These are phyloP conservation scores for Schrenkiella parvula DNA, from an alignment of 345 rosid genomes.

Conservation along the genomic window DNA sequence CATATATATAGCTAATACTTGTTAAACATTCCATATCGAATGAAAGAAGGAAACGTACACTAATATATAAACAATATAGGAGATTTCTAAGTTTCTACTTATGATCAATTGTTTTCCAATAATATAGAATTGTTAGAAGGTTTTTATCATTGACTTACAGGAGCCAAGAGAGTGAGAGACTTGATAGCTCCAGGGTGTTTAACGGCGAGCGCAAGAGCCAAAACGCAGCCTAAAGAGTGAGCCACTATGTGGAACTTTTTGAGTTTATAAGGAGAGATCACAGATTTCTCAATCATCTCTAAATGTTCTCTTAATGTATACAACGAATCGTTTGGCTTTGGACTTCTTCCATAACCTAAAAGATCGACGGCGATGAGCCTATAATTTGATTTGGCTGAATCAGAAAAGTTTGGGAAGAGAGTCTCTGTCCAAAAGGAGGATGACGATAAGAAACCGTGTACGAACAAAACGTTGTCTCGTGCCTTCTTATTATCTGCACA, in stretches of 20 bases:
- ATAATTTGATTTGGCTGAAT: constrained; percentile 51
- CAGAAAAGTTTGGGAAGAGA: constrained; percentile 81
- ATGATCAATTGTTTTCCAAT: neutral
- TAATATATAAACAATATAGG: no score
- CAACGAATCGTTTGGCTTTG: constrained; percentile 88
- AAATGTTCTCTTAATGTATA: constrained; percentile 85
- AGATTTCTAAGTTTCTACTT: neutral
- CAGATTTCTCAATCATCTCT: constrained; percentile 84
- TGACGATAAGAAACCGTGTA: constrained; percentile 96
- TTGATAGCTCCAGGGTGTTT: constrained; percentile 69
- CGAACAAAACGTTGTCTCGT: constrained; percentile 71
- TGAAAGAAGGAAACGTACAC: neutral
- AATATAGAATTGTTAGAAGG: neutral
- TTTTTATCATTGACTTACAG: constrained; percentile 45
- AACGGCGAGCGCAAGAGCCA: constrained; percentile 89
- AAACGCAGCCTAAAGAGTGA: constrained; percentile 93
- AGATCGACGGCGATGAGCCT: constrained; percentile 80
- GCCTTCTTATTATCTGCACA: constrained; percentile 40
- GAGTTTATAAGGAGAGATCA: constrained; percentile 51
- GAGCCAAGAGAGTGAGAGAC: constrained; percentile 85
- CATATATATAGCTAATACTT: neutral
- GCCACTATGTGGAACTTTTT: constrained; percentile 91
- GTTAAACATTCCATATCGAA: neutral
- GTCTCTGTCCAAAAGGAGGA: constrained; percentile 95
- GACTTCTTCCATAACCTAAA: constrained; percentile 88